Evolutionary conservation across 495 filamentous ascomycete genomes (phyloP), one percentile per base, ranked within the genome.

Genomic region (Aspergillus mulundensis): DNA sequence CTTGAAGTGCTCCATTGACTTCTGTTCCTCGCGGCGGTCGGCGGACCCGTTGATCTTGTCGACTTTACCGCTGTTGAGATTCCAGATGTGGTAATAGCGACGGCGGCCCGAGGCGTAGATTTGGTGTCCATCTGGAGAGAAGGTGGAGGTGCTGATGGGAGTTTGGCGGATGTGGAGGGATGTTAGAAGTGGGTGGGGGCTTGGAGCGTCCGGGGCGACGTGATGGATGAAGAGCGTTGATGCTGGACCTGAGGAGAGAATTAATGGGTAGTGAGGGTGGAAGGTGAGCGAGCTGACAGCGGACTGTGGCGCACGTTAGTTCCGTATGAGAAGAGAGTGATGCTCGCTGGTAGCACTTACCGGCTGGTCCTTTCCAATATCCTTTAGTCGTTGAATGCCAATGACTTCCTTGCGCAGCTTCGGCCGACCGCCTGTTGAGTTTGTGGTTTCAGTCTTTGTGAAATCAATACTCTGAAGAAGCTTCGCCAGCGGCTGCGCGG

Each of bases 31-130:
- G 55, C 87, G 84, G 50, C 95, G 88, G 61, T 77, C 74, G 11
- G 72, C 62, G 21, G 74, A 61, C 44, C 89, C 91, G 61, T 90
- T 88, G 41, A 97, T 80, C 56, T 95, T 95, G 66, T 92, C 87
- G 25, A 97, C 80, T 20, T 75, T 76, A 20, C 94, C 95, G 7
- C 87, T 83, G 39, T 84, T 69, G 3, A 98, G 78, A 66, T 97
- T 86, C 94, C 94, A 98, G 61, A 84, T 85, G 73, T 97, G 94
- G 74, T 96, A 96, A 70, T 94, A 97, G 58, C 87, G 84, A 19
- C 95, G 82, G 5, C 91, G 84, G 46, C 90, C 90, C 21, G 91
- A 85, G 50, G 96, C 86, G 67, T 96, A 87, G 59, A 97, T 85
- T 34, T 67, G 68, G 54, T 74, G 74, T 16, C 74, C 74, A 10